These are phyloP conservation scores for Dysphania ambrosioides DNA, from an alignment of 148 eudicot species.

Conservation along the genomic window DNA sequence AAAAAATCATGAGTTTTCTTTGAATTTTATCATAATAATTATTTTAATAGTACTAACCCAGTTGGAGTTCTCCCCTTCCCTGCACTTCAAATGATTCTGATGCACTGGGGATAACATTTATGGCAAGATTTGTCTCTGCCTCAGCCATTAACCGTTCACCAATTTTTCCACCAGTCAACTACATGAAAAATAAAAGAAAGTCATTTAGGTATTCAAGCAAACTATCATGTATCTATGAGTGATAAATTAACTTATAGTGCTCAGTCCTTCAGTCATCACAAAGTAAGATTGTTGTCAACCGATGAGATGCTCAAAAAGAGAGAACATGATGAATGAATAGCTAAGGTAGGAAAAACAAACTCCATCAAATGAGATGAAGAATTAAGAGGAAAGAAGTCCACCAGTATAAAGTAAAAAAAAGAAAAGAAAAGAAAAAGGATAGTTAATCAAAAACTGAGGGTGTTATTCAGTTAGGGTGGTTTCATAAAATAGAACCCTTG, in stretches of 20 bases:
- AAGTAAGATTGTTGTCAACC: too few relatives aligned
- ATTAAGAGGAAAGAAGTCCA: background rate
- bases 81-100: conserved; percentile 96
- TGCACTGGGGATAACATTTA: conserved; percentile 85
- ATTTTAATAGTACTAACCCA: conserved; percentile 80
- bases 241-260: too few relatives aligned
- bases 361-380: background rate
- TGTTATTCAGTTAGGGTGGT: too few relatives aligned
- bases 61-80: conserved; percentile 98
- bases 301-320: background rate
- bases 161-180: conserved; percentile 99
- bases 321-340: background rate
- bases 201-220: background rate
- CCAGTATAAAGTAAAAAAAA: background rate
- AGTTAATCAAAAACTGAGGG: background rate
- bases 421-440: background rate
- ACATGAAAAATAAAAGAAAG: background rate
- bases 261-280: too few relatives aligned
- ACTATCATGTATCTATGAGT: background rate
- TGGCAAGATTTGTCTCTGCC: conserved; percentile 98
- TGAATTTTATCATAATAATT: too few relatives aligned
- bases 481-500: too few relatives aligned
- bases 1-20: too few relatives aligned
- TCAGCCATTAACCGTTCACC: conserved; percentile 94
- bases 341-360: background rate